A percentile compares a stretch with the other conserved stretches of the same genome.
phyloP scores from a whole-genome alignment of 345 rosid species.

The Eucalyptus curtisii region DNA sequence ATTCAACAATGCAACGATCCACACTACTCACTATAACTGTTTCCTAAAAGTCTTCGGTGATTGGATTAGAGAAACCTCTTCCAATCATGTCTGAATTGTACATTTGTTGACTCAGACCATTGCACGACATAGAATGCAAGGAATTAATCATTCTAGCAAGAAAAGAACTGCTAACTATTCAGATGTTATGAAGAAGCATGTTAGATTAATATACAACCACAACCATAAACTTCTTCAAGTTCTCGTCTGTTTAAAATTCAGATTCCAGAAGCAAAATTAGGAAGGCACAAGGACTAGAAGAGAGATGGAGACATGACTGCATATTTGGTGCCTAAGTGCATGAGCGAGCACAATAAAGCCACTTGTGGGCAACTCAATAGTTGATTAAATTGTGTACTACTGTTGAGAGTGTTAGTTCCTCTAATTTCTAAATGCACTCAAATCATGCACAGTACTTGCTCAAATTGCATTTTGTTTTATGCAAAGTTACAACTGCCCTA shows the following conservation, averaged over 20 bases:
- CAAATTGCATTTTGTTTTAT: neutral
- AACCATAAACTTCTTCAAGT: neutral
- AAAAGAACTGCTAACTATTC: neutral
- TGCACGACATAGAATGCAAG: neutral
- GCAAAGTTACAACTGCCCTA: neutral
- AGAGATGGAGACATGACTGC: neutral
- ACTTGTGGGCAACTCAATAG: neutral
- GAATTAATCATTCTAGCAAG: neutral
- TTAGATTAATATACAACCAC: neutral
- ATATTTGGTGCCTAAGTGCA: neutral
- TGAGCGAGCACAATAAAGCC: neutral
- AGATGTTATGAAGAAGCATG: neutral
- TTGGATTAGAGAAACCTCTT: neutral
- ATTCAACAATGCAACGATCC: neutral
- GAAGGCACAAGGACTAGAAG: neutral
- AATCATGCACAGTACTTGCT: neutral
- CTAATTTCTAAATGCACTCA: neutral
- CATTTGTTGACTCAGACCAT: neutral
- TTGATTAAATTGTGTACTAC: neutral
- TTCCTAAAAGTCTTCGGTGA: neutral
- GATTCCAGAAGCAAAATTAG: neutral
- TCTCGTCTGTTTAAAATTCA: neutral
- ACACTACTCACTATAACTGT: neutral
- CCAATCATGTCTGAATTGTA: neutral
- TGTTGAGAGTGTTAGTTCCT: neutral